Evolutionary conservation across 257 asterid species (phyloP).

Genomic region (Nicotiana tomentosiformis): DNA sequence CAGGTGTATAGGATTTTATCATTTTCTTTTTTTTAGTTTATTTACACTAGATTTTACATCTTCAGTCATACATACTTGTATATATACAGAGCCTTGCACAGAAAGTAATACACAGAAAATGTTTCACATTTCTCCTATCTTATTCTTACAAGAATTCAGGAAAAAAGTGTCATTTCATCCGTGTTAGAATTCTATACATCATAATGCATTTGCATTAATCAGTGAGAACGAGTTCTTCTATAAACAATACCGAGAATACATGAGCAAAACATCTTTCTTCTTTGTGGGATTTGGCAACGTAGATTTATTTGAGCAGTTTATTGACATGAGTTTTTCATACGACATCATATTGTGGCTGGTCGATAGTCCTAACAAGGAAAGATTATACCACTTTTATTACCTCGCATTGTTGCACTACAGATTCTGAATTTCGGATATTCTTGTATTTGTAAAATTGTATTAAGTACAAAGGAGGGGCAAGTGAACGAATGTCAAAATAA

Average conservation of each 20-base stretch:
- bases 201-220: conserved; percentile 14
- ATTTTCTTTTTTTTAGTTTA: no score
- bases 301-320: conserved; percentile 19
- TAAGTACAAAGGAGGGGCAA: conserved; percentile 13
- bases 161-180: conserved; percentile 15
- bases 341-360: conserved; percentile 24
- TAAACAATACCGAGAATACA: conserved; percentile 28
- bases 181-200: conserved; percentile 6
- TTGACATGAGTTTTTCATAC: conserved; percentile 14
- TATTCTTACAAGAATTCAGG: no score
- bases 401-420: conserved; percentile 16
- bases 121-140: no score
- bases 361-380: conserved; percentile 31
- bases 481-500: neutral
- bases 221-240: conserved; percentile 24
- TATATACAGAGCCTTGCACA: no score
- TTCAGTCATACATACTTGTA: no score
- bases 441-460: conserved; percentile 25
- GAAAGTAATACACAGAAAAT: no score
- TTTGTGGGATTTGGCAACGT: conserved; percentile 16
- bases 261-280: conserved; percentile 25
- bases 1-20: no score
- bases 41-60: no score
- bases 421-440: conserved; percentile 16
- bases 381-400: conserved; percentile 21